Evolutionary conservation across 1,284 basidiomycete species (phyloP).

Genomic region (Melampsora abietis-canadensis): DNA sequence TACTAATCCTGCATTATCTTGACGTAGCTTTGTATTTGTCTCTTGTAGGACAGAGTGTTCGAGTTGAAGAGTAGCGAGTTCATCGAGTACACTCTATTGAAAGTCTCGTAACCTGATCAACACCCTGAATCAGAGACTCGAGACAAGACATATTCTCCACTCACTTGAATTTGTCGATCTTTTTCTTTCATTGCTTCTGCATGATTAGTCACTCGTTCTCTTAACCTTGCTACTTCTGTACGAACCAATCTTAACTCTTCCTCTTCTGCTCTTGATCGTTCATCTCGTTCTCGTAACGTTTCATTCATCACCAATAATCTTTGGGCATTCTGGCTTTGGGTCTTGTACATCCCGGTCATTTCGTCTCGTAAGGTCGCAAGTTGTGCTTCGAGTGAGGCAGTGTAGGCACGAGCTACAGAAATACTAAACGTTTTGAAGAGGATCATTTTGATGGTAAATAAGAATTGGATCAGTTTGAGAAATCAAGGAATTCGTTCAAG

Average conservation of each 20-base stretch:
- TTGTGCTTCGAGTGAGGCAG: constrained; percentile 85
- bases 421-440: constrained; percentile 59
- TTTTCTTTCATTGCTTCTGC: constrained; percentile 37
- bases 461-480: background rate
- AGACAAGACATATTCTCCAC: too few relatives aligned
- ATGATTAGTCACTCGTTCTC: constrained; percentile 39
- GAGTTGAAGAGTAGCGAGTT: constrained; percentile 80
- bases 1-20: constrained; percentile 88
- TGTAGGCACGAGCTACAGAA: constrained; percentile 78
- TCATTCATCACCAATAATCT: constrained; percentile 87
- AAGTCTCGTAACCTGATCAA: background rate
- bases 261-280: constrained; percentile 68
- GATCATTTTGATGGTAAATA: background rate
- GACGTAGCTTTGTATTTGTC: constrained; percentile 75
- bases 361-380: constrained; percentile 85
- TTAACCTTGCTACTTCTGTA: constrained; percentile 68
- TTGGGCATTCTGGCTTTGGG: constrained; percentile 92
- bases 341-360: constrained; percentile 88
- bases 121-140: too few relatives aligned
- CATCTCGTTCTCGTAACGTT: constrained; percentile 85
- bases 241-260: constrained; percentile 70
- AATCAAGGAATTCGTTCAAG: background rate
- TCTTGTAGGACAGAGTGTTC: constrained; percentile 85
- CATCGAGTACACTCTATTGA: constrained; percentile 81
- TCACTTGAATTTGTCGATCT: constrained; percentile 36